These are phyloP conservation scores for Macrocybe gigantea DNA, from an alignment of 768 basidiomycete genomes.

Conservation along the genomic window DNA sequence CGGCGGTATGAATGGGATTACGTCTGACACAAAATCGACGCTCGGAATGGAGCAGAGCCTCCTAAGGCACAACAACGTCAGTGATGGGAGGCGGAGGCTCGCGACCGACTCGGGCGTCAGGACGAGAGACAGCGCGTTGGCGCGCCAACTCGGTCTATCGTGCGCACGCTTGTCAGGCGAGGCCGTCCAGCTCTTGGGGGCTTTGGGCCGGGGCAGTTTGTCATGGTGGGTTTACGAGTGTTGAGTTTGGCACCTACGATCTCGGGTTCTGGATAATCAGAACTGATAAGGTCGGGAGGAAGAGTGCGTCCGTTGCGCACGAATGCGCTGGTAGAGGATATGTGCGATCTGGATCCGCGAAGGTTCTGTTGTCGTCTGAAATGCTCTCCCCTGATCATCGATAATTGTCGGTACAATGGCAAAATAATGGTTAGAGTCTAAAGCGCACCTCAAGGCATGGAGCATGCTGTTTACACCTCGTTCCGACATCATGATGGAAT, in stretches of 20 bases:
- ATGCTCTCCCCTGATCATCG: slow-evolving; percentile 55
- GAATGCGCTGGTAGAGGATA: slow-evolving; percentile 1
- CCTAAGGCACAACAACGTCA: slow-evolving; percentile 54
- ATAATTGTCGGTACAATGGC: neutral
- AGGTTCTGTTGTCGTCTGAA: slow-evolving; percentile 61
- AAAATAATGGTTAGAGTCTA: neutral
- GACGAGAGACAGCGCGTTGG: slow-evolving; percentile 48
- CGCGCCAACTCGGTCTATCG: slow-evolving; percentile 41
- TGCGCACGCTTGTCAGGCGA: slow-evolving; percentile 20
- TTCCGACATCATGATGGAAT: slow-evolving; percentile 6
- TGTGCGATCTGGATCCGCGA: slow-evolving; percentile 20
- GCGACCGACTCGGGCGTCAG: slow-evolving; percentile 15
- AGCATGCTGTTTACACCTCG: slow-evolving; percentile 41
- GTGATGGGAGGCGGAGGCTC: slow-evolving; percentile 35
- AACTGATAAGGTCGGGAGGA: neutral
- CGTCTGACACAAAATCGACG: slow-evolving; percentile 35
- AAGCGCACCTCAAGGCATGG: slow-evolving; percentile 43
- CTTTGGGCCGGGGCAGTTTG: slow-evolving; percentile 37
- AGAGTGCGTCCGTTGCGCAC: slow-evolving; percentile 3
- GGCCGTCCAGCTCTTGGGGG: slow-evolving; percentile 57
- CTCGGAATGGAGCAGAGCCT: slow-evolving; percentile 33
- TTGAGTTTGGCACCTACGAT: slow-evolving; percentile 3
- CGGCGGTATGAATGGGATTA: slow-evolving; percentile 46
- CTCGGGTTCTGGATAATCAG: neutral
- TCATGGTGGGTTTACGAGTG: neutral